Evolutionary conservation across 768 basidiomycete genomes (phyloP), one percentile per base, ranked within the genome.

Genomic region (Leccinellum albellum): DNA sequence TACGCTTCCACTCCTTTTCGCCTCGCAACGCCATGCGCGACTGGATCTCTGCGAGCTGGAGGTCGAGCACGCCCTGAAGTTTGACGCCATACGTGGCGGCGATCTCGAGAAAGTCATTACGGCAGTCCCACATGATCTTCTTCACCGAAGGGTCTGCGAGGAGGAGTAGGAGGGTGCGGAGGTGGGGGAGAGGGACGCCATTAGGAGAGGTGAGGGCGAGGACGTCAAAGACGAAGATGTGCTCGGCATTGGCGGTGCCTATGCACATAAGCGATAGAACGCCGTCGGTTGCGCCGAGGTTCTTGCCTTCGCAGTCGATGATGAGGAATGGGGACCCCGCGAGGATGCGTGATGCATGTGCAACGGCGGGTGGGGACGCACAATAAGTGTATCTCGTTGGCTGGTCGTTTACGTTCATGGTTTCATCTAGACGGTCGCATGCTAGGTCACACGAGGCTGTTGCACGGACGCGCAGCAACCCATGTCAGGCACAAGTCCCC

Each of bases 101-200:
- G 3, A 79, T 64, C 57, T 78, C 77, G 32, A 72, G 62, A 61
- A 64, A 75, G 61, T 78, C 78, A 63, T 72, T 72, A 2, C 77
- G 68, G 12, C 76, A 76, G 59, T 79, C 78, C 71, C 74, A 79
- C 58, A 76, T 73, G 57, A 79, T 59, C 61, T 78, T 79, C 29
- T 67, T 64, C 33, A 76, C 59, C 2, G 47, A 31, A 13, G 65
- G 61, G 35, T 71, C 63, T 23, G 58, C 60, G 50, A 79, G 69
- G 14, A 76, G 57, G 17, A 57, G 50, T 7, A 70, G 54, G 14
- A 78, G 56, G 17, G 55, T 57, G 2, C 62, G 55, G 20, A 76
- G 61, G 49, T 60, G 59, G 0, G 62, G 29, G 50, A 62, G 44
- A 17, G 37, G 35, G 35, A 37, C 17, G n/a, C 61, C 58, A 6